Evolutionary conservation across 108 stramenopile species (phyloP), one percentile per base, ranked within the genome.

Genomic region (Pseudonitzschia delicatissima): DNA sequence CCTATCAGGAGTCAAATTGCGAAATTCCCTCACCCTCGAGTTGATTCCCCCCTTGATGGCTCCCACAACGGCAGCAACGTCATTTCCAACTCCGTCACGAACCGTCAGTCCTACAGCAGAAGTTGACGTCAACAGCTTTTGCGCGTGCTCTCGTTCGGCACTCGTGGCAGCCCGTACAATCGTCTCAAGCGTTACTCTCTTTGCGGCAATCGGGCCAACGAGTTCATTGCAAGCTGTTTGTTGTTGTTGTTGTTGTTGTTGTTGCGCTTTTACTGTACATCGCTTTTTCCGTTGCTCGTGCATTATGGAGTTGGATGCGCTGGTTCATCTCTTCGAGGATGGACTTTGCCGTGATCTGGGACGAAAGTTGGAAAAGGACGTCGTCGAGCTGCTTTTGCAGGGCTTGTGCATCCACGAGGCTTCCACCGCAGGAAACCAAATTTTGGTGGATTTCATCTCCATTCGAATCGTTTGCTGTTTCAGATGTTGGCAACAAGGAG

Each of bases 101-200:
- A 81, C 80, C 31, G 79, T 65, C 53, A 87, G 66, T 58, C 90
- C 83, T 33, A 74, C 61, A 34, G 71, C 18, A 47, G 50, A 13
- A 28, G 61, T 3, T 27, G 33, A 9, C 21, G 31, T 0, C 37
- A 23, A 33, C 4, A 12, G 9, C 4, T 33, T 15, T 0, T 48
- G 57, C 31, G 8, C 59, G 18, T 47, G 11, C 2, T 26, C 48
- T 11, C 67, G 67, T 75, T 92, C 91, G 62, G 72, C 60, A 12
- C 73, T 69, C n/a, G 87, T 84, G 31, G 84, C 74, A 3, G 81
- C 75, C 45, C 87, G 70, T 26, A 92, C 42, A 3, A 66, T 9
- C 11, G 73, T 78, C 13, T 69, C 36, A 23, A 81, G 55, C 27
- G 59, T 32, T 25, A 92, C 26, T 3, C 26, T 37, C 12, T 44